These are phyloP conservation scores for Aspergillus sp. DNA, from an alignment of 2,329 filamentous ascomycete species.

Conservation along the genomic window DNA sequence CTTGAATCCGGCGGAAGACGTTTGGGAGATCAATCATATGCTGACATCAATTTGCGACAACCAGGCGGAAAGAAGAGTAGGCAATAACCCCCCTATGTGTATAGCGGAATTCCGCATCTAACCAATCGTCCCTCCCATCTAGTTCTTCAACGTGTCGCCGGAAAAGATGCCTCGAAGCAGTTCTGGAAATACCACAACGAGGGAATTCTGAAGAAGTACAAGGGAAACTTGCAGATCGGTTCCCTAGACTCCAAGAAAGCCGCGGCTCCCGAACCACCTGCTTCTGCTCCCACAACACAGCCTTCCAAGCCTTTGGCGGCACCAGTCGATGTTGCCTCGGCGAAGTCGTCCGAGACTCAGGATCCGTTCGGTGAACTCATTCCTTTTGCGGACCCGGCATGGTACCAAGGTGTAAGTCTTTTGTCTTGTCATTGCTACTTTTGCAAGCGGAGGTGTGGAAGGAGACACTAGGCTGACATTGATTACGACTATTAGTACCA, in stretches of 20 bases:
- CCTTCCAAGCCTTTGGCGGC: slow-evolving; percentile 60
- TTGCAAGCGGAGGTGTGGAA: no score
- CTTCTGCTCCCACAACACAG: slow-evolving; percentile 53
- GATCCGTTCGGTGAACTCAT: slow-evolving; percentile 85
- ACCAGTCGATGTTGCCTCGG: slow-evolving; percentile 47
- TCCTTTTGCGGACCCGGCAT: slow-evolving; percentile 87
- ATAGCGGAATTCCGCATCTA: slow-evolving; percentile 9
- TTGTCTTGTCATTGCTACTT: background rate
- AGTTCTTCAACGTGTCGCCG: slow-evolving; percentile 66
- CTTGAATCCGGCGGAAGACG: background rate
- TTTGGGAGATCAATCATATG: slow-evolving; percentile 10
- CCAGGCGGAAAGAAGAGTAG: slow-evolving; percentile 71
- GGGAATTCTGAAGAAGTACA: slow-evolving; percentile 63
- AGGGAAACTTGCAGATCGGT: slow-evolving; percentile 60
- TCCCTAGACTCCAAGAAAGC: slow-evolving; percentile 86
- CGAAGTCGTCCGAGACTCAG: slow-evolving; percentile 68
- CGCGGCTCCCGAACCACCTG: slow-evolving; percentile 46
- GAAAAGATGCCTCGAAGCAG: slow-evolving; percentile 69
- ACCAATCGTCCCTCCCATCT: slow-evolving; percentile 13
- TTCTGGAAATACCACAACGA: slow-evolving; percentile 69
- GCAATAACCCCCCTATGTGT: slow-evolving; percentile 22
- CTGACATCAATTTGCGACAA: slow-evolving; percentile 17
- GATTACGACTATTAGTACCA: slow-evolving; percentile 66
- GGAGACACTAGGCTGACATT: slow-evolving; percentile 12
- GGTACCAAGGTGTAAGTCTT: slow-evolving; percentile 84